These are phyloP conservation scores for Umbelopsis ramanniana DNA, from an alignment of 192 early-diverging fungal species.

Conservation along the genomic window DNA sequence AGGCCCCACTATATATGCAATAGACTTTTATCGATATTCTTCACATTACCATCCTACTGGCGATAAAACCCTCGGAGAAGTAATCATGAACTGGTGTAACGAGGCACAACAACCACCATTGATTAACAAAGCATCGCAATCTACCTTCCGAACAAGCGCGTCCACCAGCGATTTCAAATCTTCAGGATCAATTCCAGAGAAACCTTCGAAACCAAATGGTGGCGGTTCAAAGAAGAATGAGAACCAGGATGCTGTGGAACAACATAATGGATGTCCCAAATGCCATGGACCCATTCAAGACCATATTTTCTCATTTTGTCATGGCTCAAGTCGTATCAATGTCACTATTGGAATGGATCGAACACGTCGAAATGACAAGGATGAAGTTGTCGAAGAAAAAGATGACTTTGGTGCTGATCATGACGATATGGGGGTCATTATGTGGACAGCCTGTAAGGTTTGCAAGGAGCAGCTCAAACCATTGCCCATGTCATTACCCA, in stretches of 20 bases:
- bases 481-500: conserved; percentile 70
- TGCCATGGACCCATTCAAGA: conserved; percentile 28
- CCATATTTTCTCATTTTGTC: conserved; percentile 62
- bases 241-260: background rate
- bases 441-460: conserved; percentile 83
- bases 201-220: background rate
- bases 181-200: background rate
- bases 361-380: background rate
- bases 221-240: background rate
- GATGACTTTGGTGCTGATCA: background rate
- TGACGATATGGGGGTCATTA: conserved; percentile 56
- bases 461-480: conserved; percentile 67
- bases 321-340: conserved; percentile 54
- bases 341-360: conserved; percentile 45
- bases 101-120: background rate
- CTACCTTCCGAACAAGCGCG: background rate
- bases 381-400: conserved; percentile 22
- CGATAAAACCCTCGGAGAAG: conserved; percentile 19
- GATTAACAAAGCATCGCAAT: background rate
- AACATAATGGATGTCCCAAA: conserved; percentile 23
- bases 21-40: conserved; percentile 22
- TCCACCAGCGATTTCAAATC: background rate
- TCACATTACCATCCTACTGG: background rate
- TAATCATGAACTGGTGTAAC: conserved; percentile 20
- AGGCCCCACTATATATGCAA: background rate